Evolutionary conservation across 1,284 basidiomycete genomes (phyloP), one percentile per base, ranked within the genome.

Genomic region (Rhodotorula mucilaginosa): DNA sequence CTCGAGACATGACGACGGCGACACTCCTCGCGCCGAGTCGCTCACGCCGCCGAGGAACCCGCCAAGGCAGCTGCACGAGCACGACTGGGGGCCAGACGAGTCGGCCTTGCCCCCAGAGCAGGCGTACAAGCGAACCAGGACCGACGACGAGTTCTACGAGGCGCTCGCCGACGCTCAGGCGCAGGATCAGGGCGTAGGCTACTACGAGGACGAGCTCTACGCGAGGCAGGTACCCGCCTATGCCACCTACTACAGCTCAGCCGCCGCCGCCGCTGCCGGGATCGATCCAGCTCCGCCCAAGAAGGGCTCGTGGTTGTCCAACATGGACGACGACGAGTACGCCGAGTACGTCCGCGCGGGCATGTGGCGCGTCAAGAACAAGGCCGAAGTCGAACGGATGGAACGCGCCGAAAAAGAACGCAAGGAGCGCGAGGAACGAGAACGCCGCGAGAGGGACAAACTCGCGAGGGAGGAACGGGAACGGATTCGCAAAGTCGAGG

Each of bases 261-360:
- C 74, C 7, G 70, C 70, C 10, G 68, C 60, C 8, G 63, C 47
- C 0, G 70, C 74, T 10, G 66, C 66, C 16, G 72, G 72, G 5
- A 44, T 65, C 31, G 54, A 56, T 26, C 54, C 54, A 13, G 52
- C 31, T 23, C 31, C 51, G 21, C 26, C 54, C 18, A 47, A 31
- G 2, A 44, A 5, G 23, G n/a, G 54, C 34, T 31, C 31, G 6
- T 47, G 47, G 46, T 31, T 65, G 18, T 52, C 46, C 31, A 82
- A 85, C 70, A 88, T 92, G 88, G 88, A 90, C 76, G 90, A 92
- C n/a, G 89, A 92, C 72, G 88, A 90, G 74, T 92, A 92, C 75
- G 87, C 88, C 4, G 90, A 92, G 78, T 92, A 89, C 87, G 81
- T 92, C 49, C 82, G 91, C 70, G 81, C 84, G 57, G 90, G 89